These are phyloP conservation scores for Sarcomyxa edulis DNA, from an alignment of 768 basidiomycete genomes.

Conservation along the genomic window DNA sequence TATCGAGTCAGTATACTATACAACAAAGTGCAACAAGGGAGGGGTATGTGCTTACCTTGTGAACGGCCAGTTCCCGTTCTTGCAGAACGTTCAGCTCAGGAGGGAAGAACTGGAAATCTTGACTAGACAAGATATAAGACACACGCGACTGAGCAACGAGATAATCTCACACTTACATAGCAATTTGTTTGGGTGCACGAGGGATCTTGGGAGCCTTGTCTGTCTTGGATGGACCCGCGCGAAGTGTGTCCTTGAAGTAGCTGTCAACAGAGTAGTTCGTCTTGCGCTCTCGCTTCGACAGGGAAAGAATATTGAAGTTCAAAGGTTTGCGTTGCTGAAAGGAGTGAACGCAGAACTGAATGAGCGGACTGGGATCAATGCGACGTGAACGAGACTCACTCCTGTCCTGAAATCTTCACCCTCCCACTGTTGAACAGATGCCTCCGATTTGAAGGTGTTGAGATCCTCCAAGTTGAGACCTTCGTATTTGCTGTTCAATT, in stretches of 20 bases:
- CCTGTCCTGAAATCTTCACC: slow-evolving; percentile 87
- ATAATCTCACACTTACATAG: slow-evolving; percentile 48
- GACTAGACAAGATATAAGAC: slow-evolving; percentile 34
- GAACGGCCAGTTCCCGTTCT: slow-evolving; percentile 79
- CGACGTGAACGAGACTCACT: slow-evolving; percentile 30
- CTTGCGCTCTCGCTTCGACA: slow-evolving; percentile 92
- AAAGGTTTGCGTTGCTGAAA: slow-evolving; percentile 53
- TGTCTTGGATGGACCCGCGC: slow-evolving; percentile 68
- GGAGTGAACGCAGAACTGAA: slow-evolving; percentile 3
- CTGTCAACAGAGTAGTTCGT: slow-evolving; percentile 91
- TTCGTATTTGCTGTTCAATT: slow-evolving; percentile 90
- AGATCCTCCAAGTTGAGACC: slow-evolving; percentile 90
- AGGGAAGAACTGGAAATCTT: slow-evolving; percentile 98
- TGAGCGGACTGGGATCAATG: neutral
- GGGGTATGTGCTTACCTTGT: slow-evolving; percentile 48
- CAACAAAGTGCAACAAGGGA: neutral
- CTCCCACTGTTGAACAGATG: slow-evolving; percentile 90
- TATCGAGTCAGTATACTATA: slow-evolving; percentile 1
- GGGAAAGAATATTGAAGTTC: slow-evolving; percentile 73
- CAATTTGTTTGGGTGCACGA: slow-evolving; percentile 83
- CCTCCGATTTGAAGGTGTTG: slow-evolving; percentile 95
- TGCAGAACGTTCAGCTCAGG: slow-evolving; percentile 74
- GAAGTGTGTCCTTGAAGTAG: slow-evolving; percentile 91
- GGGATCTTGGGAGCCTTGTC: slow-evolving; percentile 83
- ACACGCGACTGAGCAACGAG: slow-evolving; percentile 5